Evolutionary conservation across 169 alveolate species (phyloP).

Genomic region (Theileria annulata): DNA sequence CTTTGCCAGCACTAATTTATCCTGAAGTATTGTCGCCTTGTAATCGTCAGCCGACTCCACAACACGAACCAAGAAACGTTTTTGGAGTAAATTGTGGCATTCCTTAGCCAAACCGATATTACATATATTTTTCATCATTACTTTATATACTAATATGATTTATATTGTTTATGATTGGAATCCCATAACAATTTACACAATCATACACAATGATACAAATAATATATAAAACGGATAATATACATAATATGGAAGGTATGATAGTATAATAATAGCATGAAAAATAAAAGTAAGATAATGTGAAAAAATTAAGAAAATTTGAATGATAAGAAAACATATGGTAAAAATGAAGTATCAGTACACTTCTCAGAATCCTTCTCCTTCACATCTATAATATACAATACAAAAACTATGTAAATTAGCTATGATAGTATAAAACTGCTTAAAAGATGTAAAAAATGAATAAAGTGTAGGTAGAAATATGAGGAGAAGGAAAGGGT

Average conservation of each 20-base stretch:
- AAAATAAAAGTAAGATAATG: neutral
- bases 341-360: neutral
- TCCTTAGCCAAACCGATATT: neutral
- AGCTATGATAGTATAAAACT: neutral
- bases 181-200: neutral
- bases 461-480: neutral
- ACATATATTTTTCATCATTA: neutral
- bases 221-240: neutral
- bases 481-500: neutral
- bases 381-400: neutral
- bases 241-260: too few species aligned
- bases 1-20: conserved; percentile 69
- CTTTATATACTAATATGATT: neutral
- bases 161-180: neutral
- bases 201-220: neutral
- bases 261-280: neutral
- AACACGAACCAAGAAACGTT: conserved; percentile 41
- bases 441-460: neutral
- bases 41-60: conserved; percentile 70
- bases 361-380: neutral
- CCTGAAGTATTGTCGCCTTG: conserved; percentile 54
- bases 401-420: neutral
- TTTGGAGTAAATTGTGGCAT: conserved; percentile 15
- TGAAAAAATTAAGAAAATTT: neutral
- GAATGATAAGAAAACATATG: conserved; percentile 14